phyloP scores from a whole-genome alignment of 495 filamentous ascomycete genomes.

The Sphaerosporella brunnea region DNA sequence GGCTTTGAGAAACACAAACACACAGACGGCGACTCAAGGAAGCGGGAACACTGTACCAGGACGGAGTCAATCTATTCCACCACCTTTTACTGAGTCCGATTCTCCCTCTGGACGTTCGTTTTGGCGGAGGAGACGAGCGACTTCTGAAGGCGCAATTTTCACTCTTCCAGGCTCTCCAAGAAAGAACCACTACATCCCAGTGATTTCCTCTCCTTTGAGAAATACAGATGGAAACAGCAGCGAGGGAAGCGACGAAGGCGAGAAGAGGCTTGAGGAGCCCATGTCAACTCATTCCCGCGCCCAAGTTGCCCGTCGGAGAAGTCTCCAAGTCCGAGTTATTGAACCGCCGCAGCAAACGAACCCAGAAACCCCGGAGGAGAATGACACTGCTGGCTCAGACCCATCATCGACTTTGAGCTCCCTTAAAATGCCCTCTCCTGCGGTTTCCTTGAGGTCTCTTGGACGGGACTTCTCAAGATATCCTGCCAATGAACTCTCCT shows the following conservation, averaged over 20 bases:
- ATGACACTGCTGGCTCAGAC: background rate
- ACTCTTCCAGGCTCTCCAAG: background rate
- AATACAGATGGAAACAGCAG: background rate
- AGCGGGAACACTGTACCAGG: no score
- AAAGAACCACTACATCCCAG: background rate
- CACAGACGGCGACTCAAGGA: no score
- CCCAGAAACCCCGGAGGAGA: no score
- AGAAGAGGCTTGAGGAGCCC: background rate
- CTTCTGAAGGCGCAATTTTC: no score
- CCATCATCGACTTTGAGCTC: background rate
- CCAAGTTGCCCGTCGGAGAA: background rate
- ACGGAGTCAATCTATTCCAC: no score
- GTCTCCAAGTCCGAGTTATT: constrained; percentile 1
- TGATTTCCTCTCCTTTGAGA: constrained; percentile 4
- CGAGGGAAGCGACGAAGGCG: background rate
- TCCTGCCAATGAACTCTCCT: background rate
- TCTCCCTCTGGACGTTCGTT: no score
- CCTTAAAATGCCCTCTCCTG: background rate
- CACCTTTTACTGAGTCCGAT: no score
- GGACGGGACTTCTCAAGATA: constrained; percentile 7
- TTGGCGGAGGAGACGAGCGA: no score
- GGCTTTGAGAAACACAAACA: no score
- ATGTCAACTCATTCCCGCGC: background rate
- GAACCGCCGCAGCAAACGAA: no score
- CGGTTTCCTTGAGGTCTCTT: background rate